phyloP scores from a whole-genome alignment of 108 stramenopile species.

The Pseudonitzschia delicatissima region DNA sequence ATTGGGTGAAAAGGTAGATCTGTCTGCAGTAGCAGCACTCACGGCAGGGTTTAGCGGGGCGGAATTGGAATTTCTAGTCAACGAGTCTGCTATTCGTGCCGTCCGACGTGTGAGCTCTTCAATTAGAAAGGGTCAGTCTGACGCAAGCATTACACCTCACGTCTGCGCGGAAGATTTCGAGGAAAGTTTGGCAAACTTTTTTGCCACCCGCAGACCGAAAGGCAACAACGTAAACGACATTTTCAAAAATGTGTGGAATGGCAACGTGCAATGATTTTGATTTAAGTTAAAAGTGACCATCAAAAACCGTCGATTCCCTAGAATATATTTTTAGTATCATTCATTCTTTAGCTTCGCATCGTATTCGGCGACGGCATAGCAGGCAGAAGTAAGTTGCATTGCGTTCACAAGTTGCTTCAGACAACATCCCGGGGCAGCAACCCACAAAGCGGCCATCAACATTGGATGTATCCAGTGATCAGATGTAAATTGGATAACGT shows the following conservation, averaged over 20 bases:
- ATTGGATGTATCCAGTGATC: constrained; percentile 24
- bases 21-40: constrained; percentile 68
- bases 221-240: constrained; percentile 14
- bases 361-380: constrained; percentile 75
- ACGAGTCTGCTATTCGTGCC: constrained; percentile 94
- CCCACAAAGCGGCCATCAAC: constrained; percentile 32
- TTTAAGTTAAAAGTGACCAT: not conserved
- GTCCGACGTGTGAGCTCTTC: constrained; percentile 76
- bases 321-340: constrained; percentile 1
- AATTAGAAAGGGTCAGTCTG: constrained; percentile 36
- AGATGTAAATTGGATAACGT: constrained; percentile 37
- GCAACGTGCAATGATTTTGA: not conserved
- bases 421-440: constrained; percentile 67
- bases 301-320: not conserved
- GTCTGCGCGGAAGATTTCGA: constrained; percentile 79
- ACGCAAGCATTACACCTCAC: constrained; percentile 45
- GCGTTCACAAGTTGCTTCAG: constrained; percentile 87
- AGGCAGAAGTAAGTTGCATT: constrained; percentile 75
- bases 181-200: constrained; percentile 61
- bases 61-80: constrained; percentile 92
- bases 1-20: constrained; percentile 52
- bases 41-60: constrained; percentile 89
- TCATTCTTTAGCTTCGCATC: constrained; percentile 53
- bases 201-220: constrained; percentile 48
- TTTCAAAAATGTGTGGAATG: constrained; percentile 35